phyloP scores from a whole-genome alignment of 257 asterid genomes.

The Cordia subcordata region DNA sequence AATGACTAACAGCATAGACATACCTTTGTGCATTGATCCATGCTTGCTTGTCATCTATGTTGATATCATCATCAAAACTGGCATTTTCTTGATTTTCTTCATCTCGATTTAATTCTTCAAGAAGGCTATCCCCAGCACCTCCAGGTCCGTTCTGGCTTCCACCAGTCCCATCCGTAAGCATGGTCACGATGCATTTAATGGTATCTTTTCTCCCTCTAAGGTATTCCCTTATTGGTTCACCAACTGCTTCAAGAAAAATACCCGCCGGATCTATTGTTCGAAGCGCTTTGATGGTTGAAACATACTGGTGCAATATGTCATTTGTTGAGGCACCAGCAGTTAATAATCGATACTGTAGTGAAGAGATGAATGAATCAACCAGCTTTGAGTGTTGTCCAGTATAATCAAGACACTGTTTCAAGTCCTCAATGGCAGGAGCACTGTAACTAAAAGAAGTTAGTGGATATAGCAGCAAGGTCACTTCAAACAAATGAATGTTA shows the following conservation, averaged over 20 bases:
- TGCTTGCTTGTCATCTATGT: slow-evolving; percentile 84
- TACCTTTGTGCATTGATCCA: slow-evolving; percentile 91
- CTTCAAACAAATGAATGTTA: too few relatives aligned
- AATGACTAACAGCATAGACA: neutral
- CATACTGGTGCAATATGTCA: slow-evolving; percentile 87
- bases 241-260: slow-evolving; percentile 91
- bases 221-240: slow-evolving; percentile 96
- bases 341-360: slow-evolving; percentile 76
- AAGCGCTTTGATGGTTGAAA: slow-evolving; percentile 95
- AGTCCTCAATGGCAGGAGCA: slow-evolving; percentile 92
- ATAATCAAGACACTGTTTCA: slow-evolving; percentile 82
- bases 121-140: slow-evolving; percentile 86
- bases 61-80: slow-evolving; percentile 63
- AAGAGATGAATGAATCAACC: slow-evolving; percentile 90
- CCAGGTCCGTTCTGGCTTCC: slow-evolving; percentile 79
- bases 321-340: slow-evolving; percentile 99
- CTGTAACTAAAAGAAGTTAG: slow-evolving; percentile 29
- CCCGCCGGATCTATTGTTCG: slow-evolving; percentile 98
- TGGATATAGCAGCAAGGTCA: neutral
- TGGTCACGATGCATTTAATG: slow-evolving; percentile 90
- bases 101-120: slow-evolving; percentile 92
- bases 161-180: slow-evolving; percentile 97
- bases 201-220: slow-evolving; percentile 95
- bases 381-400: slow-evolving; percentile 98
- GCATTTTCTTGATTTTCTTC: slow-evolving; percentile 91